phyloP scores from a whole-genome alignment of 805 yeast genomes.

The Komagataella ulmi region DNA sequence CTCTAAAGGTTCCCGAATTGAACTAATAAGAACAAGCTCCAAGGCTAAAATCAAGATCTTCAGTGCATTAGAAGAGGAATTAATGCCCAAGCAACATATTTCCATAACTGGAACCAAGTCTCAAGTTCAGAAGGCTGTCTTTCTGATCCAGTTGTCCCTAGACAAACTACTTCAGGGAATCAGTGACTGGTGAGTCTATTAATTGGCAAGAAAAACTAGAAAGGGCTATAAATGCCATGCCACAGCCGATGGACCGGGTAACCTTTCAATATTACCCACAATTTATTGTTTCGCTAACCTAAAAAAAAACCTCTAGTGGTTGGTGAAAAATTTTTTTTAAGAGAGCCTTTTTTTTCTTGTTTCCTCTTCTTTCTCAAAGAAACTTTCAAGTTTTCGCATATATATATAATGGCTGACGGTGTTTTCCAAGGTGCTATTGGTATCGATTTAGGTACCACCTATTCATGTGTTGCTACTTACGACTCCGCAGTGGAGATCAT shows the following conservation, averaged over 20 bases:
- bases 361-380: background rate
- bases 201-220: background rate
- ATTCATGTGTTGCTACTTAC: slow-evolving; percentile 70
- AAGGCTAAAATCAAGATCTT: slow-evolving; percentile 25
- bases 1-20: slow-evolving; percentile 24
- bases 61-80: slow-evolving; percentile 6
- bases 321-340: slow-evolving; percentile 10
- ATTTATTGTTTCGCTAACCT: background rate
- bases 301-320: slow-evolving; percentile 4
- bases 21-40: slow-evolving; percentile 18
- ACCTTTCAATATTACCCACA: background rate
- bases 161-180: background rate
- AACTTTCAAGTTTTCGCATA: background rate
- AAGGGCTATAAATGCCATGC: background rate
- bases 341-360: background rate
- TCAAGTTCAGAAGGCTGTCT: background rate
- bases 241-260: background rate
- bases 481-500: slow-evolving; percentile 67
- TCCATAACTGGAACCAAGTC: background rate
- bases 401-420: slow-evolving; percentile 79
- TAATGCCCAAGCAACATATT: slow-evolving; percentile 1
- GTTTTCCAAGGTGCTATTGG: slow-evolving; percentile 99
- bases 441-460: slow-evolving; percentile 92
- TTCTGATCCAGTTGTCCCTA: background rate
- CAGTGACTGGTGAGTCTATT: background rate